Evolutionary conservation across 2,329 filamentous ascomycete species (phyloP).

Genomic region (Colletotrichum liriopes): DNA sequence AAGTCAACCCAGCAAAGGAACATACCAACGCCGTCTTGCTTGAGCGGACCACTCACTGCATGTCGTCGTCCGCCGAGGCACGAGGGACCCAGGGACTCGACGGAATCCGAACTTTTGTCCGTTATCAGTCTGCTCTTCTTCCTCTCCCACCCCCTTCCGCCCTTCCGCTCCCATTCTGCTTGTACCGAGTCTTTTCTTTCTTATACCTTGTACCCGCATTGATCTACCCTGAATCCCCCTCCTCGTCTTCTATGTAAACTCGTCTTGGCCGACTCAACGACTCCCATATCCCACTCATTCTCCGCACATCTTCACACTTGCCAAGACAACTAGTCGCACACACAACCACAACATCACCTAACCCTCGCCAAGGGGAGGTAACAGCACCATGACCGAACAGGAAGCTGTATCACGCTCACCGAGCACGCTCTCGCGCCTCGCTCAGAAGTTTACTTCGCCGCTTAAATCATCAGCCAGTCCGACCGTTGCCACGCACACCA

Average conservation of each 20-base stretch:
- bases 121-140: conserved; percentile 26
- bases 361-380: conserved; percentile 18
- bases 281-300: background rate
- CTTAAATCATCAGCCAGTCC: conserved; percentile 14
- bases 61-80: conserved; percentile 3
- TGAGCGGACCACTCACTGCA: conserved; percentile 5
- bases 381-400: conserved; percentile 16
- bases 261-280: conserved; percentile 24
- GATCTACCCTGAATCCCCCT: conserved; percentile 14
- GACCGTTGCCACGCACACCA: conserved; percentile 7
- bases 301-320: background rate
- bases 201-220: conserved; percentile 18
- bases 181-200: background rate
- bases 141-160: conserved; percentile 1
- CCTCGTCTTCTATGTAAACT: conserved; percentile 12
- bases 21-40: background rate
- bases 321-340: conserved; percentile 1
- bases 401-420: conserved; percentile 14
- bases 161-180: background rate
- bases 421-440: conserved; percentile 44
- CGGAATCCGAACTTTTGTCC: conserved; percentile 28
- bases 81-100: background rate
- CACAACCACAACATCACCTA: background rate
- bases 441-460: conserved; percentile 36
- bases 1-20: background rate